These are phyloP conservation scores for Schrenkiella parvula DNA, from an alignment of 345 rosid species.

Conservation along the genomic window DNA sequence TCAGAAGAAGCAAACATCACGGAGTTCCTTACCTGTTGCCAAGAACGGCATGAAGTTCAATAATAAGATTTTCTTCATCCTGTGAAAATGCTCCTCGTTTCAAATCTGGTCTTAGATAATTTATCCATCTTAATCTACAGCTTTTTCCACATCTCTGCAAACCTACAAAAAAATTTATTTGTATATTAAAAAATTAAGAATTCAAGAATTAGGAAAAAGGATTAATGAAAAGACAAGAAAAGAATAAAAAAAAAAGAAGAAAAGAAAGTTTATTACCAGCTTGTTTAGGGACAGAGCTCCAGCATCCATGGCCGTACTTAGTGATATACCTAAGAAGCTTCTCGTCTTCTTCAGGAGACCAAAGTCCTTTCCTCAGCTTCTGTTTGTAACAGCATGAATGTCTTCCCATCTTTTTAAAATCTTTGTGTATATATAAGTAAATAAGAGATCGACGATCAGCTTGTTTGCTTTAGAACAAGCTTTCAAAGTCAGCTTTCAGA, in stretches of 20 bases:
- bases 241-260: not conserved
- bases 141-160: slow-evolving; percentile 97
- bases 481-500: slow-evolving; percentile 25
- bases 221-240: not conserved
- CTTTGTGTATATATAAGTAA: not conserved
- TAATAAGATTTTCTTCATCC: slow-evolving; percentile 79
- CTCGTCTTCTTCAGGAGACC: slow-evolving; percentile 99
- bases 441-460: not conserved
- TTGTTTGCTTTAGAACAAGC: slow-evolving; percentile 10
- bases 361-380: slow-evolving; percentile 96
- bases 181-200: not conserved
- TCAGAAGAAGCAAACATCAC: not conserved
- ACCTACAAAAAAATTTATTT: slow-evolving; percentile 39
- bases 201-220: not conserved
- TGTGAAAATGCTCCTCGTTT: slow-evolving; percentile 95
- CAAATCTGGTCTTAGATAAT: slow-evolving; percentile 94
- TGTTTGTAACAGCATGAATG: slow-evolving; percentile 97
- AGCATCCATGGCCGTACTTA: slow-evolving; percentile 88
- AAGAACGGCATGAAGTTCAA: slow-evolving; percentile 88
- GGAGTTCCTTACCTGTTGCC: slow-evolving; percentile 62
- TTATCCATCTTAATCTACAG: slow-evolving; percentile 95
- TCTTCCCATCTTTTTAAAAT: slow-evolving; percentile 62
- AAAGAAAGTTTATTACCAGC: slow-evolving; percentile 44
- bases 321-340: slow-evolving; percentile 85
- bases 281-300: slow-evolving; percentile 99